Base-by-base conservation (phyloP, 805 yeast genomes). In the Cyberlindnera japonica region DNA sequence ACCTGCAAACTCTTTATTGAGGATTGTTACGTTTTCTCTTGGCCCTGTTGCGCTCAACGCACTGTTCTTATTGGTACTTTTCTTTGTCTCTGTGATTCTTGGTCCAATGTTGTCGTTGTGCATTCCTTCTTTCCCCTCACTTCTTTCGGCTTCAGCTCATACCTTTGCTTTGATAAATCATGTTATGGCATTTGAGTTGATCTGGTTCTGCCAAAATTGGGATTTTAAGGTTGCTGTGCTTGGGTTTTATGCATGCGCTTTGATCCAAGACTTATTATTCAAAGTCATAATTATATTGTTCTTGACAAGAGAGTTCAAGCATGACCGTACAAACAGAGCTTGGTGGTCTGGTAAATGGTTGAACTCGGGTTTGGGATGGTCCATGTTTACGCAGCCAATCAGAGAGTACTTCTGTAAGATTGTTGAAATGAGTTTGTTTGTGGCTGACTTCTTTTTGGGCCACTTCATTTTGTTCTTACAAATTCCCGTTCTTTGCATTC, bases 271-370 rank as follows among this genome's bases (percentile, higher is more conserved):
- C 14, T 59, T 75, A 40, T 23, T 81, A 3, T 72, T 80, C 52
- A 72, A 72, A 41, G 29, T 71, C 1, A 41, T 75, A 3, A 69
- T 67, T 3, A 63, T 69, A 0, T 29, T 72, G 0, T 54, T 81
- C 5, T 55, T 82, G 31, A 69, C 79, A 6, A 68, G 79, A 32
- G 90, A 83, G 53, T 65, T 72, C 41, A 68, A 68, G 36, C 75
- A 71, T 44, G 81, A 72, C 44, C 64, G 65, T 39, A 58, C 79
- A 0, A 83, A 79, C 49, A 62, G 67, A 35, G 81, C 87, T 0
- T 79, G 83, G 83, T 79, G 85, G 84, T 74, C 84, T 2, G 85
- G 86, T 0, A 74, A 71, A 48, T 80, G 86, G 86, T 44, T 74
- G 6, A 67, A 68, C 1, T 66, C 81, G 0, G 79, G 77, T 0